These are phyloP conservation scores for Camellia lanceoleosa DNA, from an alignment of 148 eudicot species.

Conservation along the genomic window DNA sequence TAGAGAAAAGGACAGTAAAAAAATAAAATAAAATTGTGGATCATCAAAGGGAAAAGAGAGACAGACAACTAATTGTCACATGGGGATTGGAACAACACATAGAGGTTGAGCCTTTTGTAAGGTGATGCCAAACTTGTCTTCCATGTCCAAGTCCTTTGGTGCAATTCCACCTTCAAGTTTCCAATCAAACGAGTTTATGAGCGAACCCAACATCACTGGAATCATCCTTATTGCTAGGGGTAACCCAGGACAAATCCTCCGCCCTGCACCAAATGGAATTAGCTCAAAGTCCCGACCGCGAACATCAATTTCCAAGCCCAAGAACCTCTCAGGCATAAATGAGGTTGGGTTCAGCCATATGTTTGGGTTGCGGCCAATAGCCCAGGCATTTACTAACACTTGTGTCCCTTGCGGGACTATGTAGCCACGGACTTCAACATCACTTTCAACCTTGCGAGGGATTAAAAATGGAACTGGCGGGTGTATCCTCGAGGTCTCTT, in stretches of 20 bases:
- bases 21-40: no score
- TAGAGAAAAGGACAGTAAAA: no score
- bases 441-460: slow-evolving; percentile 7
- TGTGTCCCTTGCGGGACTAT: slow-evolving; percentile 9
- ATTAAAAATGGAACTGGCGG: slow-evolving; percentile 14
- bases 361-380: slow-evolving; percentile 12
- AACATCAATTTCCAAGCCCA: slow-evolving; percentile 5
- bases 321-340: slow-evolving; percentile 15
- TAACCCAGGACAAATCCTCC: slow-evolving; percentile 18
- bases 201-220: slow-evolving; percentile 17
- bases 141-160: slow-evolving; percentile 17
- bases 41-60: no score
- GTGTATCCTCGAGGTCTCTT: slow-evolving; percentile 9
- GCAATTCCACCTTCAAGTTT: slow-evolving; percentile 12
- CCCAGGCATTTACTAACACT: slow-evolving; percentile 15
- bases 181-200: slow-evolving; percentile 18
- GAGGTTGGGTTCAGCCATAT: neutral
- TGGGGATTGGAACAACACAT: slow-evolving; percentile 1
- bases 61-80: neutral
- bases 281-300: slow-evolving; percentile 13
- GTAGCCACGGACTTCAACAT: slow-evolving; percentile 8
- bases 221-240: slow-evolving; percentile 7
- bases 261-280: slow-evolving; percentile 9
- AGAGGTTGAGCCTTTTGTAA: slow-evolving; percentile 16
- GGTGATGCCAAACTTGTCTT: slow-evolving; percentile 16